phyloP scores from a whole-genome alignment of 768 basidiomycete genomes.

The Tricholoma hemisulphureum region DNA sequence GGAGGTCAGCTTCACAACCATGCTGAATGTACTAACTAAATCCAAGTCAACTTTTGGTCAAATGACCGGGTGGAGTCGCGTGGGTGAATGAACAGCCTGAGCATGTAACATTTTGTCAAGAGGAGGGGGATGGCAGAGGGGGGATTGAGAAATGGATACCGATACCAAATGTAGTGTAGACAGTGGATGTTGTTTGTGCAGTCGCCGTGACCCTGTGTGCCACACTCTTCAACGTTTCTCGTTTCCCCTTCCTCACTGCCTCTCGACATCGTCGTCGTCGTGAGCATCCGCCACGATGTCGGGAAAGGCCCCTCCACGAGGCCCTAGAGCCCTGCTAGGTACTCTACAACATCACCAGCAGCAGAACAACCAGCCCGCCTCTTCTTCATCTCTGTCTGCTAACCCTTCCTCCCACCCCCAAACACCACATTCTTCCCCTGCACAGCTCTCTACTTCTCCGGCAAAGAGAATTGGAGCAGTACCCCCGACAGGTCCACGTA shows the following conservation, averaged over 20 bases:
- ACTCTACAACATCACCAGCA: constrained; percentile 35
- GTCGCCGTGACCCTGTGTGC: not conserved
- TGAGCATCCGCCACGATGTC: constrained; percentile 46
- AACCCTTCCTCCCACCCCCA: not conserved
- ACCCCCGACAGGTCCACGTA: constrained; percentile 68
- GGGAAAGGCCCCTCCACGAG: constrained; percentile 74
- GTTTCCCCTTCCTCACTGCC: not conserved
- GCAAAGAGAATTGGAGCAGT: constrained; percentile 47
- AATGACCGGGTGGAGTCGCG: not conserved
- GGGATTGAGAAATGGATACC: not conserved
- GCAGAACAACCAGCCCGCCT: constrained; percentile 5
- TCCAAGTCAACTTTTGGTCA: no score
- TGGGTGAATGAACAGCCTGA: not conserved
- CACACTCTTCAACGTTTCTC: constrained; percentile 7
- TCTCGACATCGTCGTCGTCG: constrained; percentile 1
- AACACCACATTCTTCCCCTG: constrained; percentile 1
- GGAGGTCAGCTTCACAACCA: no score
- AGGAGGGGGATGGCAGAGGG: not conserved
- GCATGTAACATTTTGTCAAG: not conserved
- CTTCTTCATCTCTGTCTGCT: constrained; percentile 19
- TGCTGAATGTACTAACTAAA: no score
- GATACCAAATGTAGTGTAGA: not conserved
- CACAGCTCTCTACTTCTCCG: constrained; percentile 15
- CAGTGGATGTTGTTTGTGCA: not conserved
- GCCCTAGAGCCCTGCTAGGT: constrained; percentile 66